Evolutionary conservation across 1,284 basidiomycete genomes (phyloP).

Genomic region (Apiotrichum akiyoshidainum): DNA sequence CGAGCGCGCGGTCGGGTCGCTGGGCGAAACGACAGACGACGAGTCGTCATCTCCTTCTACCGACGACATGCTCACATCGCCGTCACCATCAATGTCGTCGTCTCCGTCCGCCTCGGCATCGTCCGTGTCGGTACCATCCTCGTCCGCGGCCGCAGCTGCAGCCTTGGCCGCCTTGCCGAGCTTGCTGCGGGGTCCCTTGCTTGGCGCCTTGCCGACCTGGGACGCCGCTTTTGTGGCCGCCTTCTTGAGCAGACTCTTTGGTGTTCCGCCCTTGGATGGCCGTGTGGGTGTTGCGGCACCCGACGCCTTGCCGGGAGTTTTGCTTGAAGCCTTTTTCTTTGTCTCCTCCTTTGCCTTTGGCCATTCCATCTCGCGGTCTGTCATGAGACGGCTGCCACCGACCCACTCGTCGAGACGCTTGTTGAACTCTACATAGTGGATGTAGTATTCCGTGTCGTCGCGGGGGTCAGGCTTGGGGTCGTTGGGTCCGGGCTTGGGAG

Average conservation of each 20-base stretch:
- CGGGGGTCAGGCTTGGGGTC: slow-evolving; percentile 44
- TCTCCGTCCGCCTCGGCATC: slow-evolving; percentile 53
- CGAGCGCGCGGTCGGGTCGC: slow-evolving; percentile 49
- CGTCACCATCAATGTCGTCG: slow-evolving; percentile 60
- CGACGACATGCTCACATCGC: slow-evolving; percentile 56
- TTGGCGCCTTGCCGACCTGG: slow-evolving; percentile 45
- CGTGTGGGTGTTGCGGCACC: slow-evolving; percentile 26
- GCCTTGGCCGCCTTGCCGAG: slow-evolving; percentile 21
- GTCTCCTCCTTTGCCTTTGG: slow-evolving; percentile 55
- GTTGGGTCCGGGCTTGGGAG: slow-evolving; percentile 59
- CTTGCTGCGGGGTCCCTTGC: slow-evolving; percentile 32
- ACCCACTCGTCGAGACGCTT: slow-evolving; percentile 99
- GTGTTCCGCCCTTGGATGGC: slow-evolving; percentile 19
- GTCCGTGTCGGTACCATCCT: slow-evolving; percentile 46
- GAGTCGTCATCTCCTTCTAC: slow-evolving; percentile 48
- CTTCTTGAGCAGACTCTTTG: slow-evolving; percentile 63
- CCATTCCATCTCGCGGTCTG: slow-evolving; percentile 88
- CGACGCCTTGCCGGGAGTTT: slow-evolving; percentile 47
- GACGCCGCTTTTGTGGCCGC: slow-evolving; percentile 67
- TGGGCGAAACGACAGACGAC: slow-evolving; percentile 52
- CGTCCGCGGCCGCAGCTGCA: slow-evolving; percentile 49
- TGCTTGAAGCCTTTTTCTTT: slow-evolving; percentile 48
- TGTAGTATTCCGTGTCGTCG: slow-evolving; percentile 88
- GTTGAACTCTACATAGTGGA: slow-evolving; percentile 97
- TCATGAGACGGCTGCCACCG: slow-evolving; percentile 77